Percentiles rank a stretch among this genome's conserved stretches.
Conservation (phyloP, 306 rosid genomes). For the Hippophae rhamnoides region DNA sequence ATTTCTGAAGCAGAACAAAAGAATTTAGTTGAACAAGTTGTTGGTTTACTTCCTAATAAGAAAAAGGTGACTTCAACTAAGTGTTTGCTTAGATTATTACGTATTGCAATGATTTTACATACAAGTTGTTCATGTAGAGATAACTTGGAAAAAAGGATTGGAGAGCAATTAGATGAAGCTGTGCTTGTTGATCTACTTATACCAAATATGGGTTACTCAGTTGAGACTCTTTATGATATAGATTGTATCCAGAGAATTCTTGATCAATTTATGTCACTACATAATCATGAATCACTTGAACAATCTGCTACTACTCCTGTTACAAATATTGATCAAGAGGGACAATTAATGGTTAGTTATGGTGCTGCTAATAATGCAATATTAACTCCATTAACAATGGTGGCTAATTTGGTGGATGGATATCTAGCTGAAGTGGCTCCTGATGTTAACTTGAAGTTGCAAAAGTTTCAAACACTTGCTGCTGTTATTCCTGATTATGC, state of each 20-base stretch:
- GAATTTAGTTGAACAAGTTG: constrained; percentile 68
- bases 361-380: constrained; percentile 60
- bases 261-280: constrained; percentile 74
- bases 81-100: constrained; percentile 70
- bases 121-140: constrained; percentile 56
- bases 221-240: constrained; percentile 94
- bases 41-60: constrained; percentile 63
- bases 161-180: constrained; percentile 93
- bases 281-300: constrained; percentile 47
- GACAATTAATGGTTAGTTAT: constrained; percentile 19
- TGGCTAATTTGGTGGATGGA: constrained; percentile 89
- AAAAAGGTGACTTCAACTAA: constrained; percentile 67
- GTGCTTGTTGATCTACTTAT: constrained; percentile 83
- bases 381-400: constrained; percentile 74
- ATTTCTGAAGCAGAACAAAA: constrained; percentile 79
- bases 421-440: constrained; percentile 99
- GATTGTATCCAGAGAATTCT: constrained; percentile 88
- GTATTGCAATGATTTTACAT: constrained; percentile 85
- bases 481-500: constrained; percentile 95
- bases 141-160: constrained; percentile 73
- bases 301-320: constrained; percentile 54
- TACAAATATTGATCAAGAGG: constrained; percentile 45
- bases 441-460: constrained; percentile 78
- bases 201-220: constrained; percentile 83
- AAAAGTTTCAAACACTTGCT: constrained; percentile 85